A percentile compares a stretch with the other conserved stretches of the same genome.
These are phyloP conservation scores for Neltuma alba DNA, from an alignment of 306 rosid genomes.

Conservation along the genomic window DNA sequence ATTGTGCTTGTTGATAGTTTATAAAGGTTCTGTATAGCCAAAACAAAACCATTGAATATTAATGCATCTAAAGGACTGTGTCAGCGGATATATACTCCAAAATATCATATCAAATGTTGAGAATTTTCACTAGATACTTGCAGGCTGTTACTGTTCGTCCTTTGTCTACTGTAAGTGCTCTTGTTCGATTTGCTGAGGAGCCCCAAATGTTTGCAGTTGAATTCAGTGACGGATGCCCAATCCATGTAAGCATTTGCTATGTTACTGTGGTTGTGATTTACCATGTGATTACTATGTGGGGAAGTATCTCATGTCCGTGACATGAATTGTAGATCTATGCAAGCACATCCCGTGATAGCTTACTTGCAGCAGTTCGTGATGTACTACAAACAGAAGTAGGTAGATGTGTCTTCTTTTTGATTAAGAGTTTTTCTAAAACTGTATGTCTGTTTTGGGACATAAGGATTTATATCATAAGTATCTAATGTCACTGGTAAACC, in stretches of 20 bases:
- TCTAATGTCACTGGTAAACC: slow-evolving; percentile 10
- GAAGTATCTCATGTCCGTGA: slow-evolving; percentile 49
- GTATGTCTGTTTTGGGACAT: slow-evolving; percentile 9
- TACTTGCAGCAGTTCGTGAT: slow-evolving; percentile 96
- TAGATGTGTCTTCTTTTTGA: slow-evolving; percentile 55
- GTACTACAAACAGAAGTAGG: slow-evolving; percentile 96
- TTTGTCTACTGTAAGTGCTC: slow-evolving; percentile 87
- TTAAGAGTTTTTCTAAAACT: slow-evolving; percentile 38
- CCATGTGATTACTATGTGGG: slow-evolving; percentile 18
- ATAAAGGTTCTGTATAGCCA: slow-evolving; percentile 6
- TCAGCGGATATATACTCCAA: slow-evolving; percentile 17
- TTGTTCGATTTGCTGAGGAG: slow-evolving; percentile 97
- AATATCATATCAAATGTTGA: slow-evolving; percentile 60
- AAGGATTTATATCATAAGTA: slow-evolving; percentile 1
- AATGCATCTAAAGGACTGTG: slow-evolving; percentile 19
- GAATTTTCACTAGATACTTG: slow-evolving; percentile 81
- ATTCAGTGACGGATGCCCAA: slow-evolving; percentile 94
- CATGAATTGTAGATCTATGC: slow-evolving; percentile 82
- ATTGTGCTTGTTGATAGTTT: slow-evolving; percentile 19
- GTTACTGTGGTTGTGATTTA: slow-evolving; percentile 30
- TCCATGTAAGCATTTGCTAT: slow-evolving; percentile 70
- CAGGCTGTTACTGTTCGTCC: slow-evolving; percentile 99
- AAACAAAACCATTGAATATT: neutral
- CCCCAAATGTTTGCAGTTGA: slow-evolving; percentile 99
- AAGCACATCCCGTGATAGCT: slow-evolving; percentile 96